A percentile compares a stretch with the other conserved stretches of the same genome.
Evolutionary conservation across 139 green algal species (phyloP).

Genomic region (Pseudopediastrum boryanum): DNA sequence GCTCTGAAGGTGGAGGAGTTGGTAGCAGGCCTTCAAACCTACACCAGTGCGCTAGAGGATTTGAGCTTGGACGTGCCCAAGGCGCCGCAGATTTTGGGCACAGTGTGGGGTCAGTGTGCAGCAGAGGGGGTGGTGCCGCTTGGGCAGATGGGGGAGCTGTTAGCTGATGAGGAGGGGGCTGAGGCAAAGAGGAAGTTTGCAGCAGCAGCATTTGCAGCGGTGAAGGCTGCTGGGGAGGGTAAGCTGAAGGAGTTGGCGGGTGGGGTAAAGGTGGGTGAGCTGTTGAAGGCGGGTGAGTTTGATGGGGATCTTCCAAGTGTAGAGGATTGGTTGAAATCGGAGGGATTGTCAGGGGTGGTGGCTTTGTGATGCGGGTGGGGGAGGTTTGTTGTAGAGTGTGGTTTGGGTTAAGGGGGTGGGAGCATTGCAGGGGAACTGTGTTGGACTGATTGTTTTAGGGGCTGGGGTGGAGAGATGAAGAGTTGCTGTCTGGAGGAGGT

Average conservation of each 20-base stretch:
- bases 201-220: constrained; percentile 51
- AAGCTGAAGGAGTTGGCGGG: constrained; percentile 40
- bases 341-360: constrained; percentile 55
- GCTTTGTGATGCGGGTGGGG: too few relatives aligned
- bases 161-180: constrained; percentile 49
- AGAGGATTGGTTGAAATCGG: constrained; percentile 55
- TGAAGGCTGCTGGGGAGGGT: constrained; percentile 40
- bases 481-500: too few relatives aligned
- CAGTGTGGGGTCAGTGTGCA: constrained; percentile 59
- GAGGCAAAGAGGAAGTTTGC: constrained; percentile 68
- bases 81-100: constrained; percentile 71
- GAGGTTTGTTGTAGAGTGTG: too few relatives aligned
- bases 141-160: constrained; percentile 37
- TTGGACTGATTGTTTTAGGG: too few relatives aligned
- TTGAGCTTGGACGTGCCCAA: constrained; percentile 77
- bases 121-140: constrained; percentile 16
- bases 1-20: constrained; percentile 56
- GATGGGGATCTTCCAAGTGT: constrained; percentile 60
- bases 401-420: too few relatives aligned
- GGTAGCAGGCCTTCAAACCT: constrained; percentile 49
- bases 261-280: constrained; percentile 41
- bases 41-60: constrained; percentile 70
- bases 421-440: too few relatives aligned
- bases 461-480: too few relatives aligned
- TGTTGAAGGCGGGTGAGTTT: constrained; percentile 74